Conservation (phyloP, 768 basidiomycete species). For the Mycena latifolia region DNA sequence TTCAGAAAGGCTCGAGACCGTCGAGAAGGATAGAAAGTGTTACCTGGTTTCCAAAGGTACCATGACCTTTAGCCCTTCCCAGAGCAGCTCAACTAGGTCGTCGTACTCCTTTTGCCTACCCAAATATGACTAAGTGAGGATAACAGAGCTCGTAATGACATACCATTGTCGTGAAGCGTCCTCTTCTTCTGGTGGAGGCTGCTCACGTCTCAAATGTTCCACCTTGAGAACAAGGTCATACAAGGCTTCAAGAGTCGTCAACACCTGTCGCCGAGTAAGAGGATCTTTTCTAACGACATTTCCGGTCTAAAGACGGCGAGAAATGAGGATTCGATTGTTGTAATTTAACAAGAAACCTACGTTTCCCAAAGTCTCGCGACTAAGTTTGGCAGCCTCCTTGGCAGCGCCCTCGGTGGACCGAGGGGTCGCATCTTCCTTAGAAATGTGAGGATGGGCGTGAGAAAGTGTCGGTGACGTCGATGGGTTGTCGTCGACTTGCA, state of each 20-base stretch:
- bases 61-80: conserved; percentile 87
- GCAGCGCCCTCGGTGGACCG: conserved; percentile 67
- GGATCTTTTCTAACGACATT: conserved; percentile 78
- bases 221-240: conserved; percentile 88
- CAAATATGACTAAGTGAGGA: conserved; percentile 1
- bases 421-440: conserved; percentile 63
- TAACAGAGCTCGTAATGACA: conserved; percentile 35
- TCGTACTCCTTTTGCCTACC: conserved; percentile 71
- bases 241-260: conserved; percentile 84
- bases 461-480: conserved; percentile 59
- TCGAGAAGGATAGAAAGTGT: conserved; percentile 22
- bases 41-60: conserved; percentile 95
- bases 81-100: conserved; percentile 75
- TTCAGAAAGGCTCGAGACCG: conserved; percentile 1
- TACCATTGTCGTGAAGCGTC: conserved; percentile 60
- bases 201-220: conserved; percentile 87
- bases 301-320: conserved; percentile 57
- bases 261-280: conserved; percentile 80
- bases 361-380: conserved; percentile 77
- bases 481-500: conserved; percentile 82
- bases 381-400: conserved; percentile 80
- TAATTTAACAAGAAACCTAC: conserved; percentile 48
- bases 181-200: conserved; percentile 75
- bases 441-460: conserved; percentile 63
- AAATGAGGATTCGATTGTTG: conserved; percentile 1